A percentile compares a stretch with the other conserved stretches of the same genome.
Evolutionary conservation across 148 eudicot species (phyloP).

Genomic region (Pouteria glomerata): DNA sequence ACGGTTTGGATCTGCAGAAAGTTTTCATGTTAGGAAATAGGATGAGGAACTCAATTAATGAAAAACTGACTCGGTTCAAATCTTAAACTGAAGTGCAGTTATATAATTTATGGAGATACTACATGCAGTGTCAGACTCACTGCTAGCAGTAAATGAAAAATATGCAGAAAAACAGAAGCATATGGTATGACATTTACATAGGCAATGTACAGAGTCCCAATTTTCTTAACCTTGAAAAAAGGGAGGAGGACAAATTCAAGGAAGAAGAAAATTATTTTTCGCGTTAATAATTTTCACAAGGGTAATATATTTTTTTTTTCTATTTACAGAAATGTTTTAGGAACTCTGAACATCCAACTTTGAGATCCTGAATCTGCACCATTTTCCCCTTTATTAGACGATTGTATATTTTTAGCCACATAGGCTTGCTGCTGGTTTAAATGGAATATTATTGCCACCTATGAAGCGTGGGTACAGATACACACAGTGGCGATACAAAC

Average conservation of each 20-base stretch:
- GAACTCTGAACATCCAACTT: background rate
- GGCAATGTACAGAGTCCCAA: background rate
- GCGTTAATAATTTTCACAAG: too few species aligned
- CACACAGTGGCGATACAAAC: too few species aligned
- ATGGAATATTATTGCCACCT: too few species aligned
- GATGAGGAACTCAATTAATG: background rate
- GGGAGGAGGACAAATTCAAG: background rate
- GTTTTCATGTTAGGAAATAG: slow-evolving; percentile 3
- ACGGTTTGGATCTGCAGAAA: slow-evolving; percentile 85
- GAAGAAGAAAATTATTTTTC: background rate
- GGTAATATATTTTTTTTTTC: too few species aligned
- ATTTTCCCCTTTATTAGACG: background rate
- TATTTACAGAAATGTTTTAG: background rate
- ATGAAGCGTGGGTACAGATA: too few species aligned
- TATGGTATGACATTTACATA: background rate
- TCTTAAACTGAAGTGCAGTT: background rate
- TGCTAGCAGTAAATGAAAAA: background rate
- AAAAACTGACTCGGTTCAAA: background rate
- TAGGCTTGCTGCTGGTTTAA: background rate
- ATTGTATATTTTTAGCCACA: background rate
- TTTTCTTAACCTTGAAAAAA: background rate
- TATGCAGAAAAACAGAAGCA: background rate
- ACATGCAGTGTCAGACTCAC: background rate
- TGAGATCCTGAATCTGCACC: background rate
- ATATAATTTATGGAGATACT: too few species aligned